Evolutionary conservation across 2,329 filamentous ascomycete genomes (phyloP), one percentile per base, ranked within the genome.

Genomic region (Ilyonectria mors-panacis): DNA sequence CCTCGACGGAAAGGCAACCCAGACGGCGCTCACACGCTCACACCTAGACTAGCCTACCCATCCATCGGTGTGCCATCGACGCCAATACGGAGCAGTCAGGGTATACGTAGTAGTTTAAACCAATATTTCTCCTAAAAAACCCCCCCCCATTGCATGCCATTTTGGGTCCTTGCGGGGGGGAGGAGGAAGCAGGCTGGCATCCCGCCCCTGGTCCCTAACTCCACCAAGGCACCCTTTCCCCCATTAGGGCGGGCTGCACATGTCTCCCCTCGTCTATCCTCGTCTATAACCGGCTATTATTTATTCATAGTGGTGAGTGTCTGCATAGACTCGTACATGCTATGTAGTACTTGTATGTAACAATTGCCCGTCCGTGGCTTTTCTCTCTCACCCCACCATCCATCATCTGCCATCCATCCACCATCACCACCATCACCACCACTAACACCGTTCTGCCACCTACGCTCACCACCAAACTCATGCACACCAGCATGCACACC

Each of bases 81-180:
- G 19, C 50, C 50, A 51, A 33, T 53, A 23, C 50, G 30, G 28
- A 35, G 28, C n/a, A 19, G 30, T 12, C 48, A 9, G 48, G 17
- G 47, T 10, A 51, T n/a, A 17, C 47, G 47, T 33, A 19, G 50
- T 53, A 35, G 50, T 35, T 35, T 35, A 35, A 53, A 35, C 50
- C 50, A 53, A 53, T 53, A 53, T 53, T 53, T 30, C 30, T 37
- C 50, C 50, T 33, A 51, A 51, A 51, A 51, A 51, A 33, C 6
- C 17, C 39, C 39, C 39, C 39, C 39, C 17, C 15, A n/a, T n/a
- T 42, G 39, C 39, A 30, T 51, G 26, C 48, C 17, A 12, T 33
- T 51, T n/a, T 30, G 28, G 17, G 21, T 51, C 28, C 28, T 19
- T 51, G 39, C 15, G 17, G 39, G 39, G 39, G 39, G 39, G 39